Evolutionary conservation across 169 alveolate genomes (phyloP).

Genomic region (Neospora caninum): DNA sequence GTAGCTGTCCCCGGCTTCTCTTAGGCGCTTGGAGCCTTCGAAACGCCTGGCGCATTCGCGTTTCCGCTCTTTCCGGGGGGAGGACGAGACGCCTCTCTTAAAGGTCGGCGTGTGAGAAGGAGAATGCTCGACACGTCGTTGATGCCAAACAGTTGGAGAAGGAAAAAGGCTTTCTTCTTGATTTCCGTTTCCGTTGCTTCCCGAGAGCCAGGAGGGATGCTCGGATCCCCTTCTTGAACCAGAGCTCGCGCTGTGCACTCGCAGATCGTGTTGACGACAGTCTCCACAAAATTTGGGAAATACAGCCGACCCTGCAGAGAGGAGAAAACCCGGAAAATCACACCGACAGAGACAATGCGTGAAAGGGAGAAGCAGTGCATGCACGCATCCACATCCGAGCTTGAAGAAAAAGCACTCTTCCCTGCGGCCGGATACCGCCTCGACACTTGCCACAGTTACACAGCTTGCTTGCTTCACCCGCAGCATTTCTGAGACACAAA

Average conservation of each 20-base stretch:
- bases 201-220: neutral
- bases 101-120: constrained; percentile 12
- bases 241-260: constrained; percentile 26
- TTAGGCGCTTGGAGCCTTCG: too few relatives aligned
- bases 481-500: too few relatives aligned
- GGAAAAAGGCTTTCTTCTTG: constrained; percentile 13
- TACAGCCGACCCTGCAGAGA: constrained; percentile 35
- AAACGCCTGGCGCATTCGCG: too few relatives aligned
- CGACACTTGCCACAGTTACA: too few relatives aligned
- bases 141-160: constrained; percentile 35
- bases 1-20: too few relatives aligned
- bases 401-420: neutral
- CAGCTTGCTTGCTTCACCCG: too few relatives aligned
- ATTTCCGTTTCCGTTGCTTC: constrained; percentile 15
- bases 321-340: neutral
- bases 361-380: neutral
- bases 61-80: too few relatives aligned
- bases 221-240: neutral
- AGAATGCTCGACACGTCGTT: neutral
- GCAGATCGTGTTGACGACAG: constrained; percentile 23
- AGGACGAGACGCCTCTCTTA: neutral
- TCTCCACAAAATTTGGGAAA: constrained; percentile 39
- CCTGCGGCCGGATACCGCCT: too few relatives aligned
- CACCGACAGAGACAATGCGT: neutral
- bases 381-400: neutral